Evolutionary conservation across 2,329 filamentous ascomycete genomes (phyloP).

Genomic region (Paraconiothyrium sp.): DNA sequence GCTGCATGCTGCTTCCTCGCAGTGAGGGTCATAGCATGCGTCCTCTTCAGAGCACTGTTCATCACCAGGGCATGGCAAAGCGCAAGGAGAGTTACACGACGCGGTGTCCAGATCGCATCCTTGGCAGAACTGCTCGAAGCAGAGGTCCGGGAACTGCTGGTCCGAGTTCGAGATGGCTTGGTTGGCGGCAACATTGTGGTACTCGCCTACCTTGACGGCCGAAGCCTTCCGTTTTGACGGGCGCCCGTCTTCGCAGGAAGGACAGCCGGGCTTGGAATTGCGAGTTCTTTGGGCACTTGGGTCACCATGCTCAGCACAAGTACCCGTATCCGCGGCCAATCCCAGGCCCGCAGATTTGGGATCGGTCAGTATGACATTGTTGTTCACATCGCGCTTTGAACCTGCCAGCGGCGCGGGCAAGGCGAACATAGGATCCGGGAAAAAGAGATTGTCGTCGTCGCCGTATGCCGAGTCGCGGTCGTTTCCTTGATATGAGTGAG

Average conservation of each 20-base stretch:
- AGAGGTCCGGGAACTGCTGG: slow-evolving; percentile 46
- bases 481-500: slow-evolving; percentile 40
- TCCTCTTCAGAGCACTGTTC: slow-evolving; percentile 40
- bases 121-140: slow-evolving; percentile 49
- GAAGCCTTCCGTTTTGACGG: slow-evolving; percentile 47
- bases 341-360: slow-evolving; percentile 22
- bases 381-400: slow-evolving; percentile 43
- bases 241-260: slow-evolving; percentile 39
- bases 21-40: slow-evolving; percentile 50
- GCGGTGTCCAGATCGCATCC: slow-evolving; percentile 42
- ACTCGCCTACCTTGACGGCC: slow-evolving; percentile 41
- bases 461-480: slow-evolving; percentile 46
- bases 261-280: slow-evolving; percentile 28
- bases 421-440: slow-evolving; percentile 39
- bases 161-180: slow-evolving; percentile 28
- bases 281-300: slow-evolving; percentile 29
- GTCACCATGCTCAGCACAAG: slow-evolving; percentile 39
- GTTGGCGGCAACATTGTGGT: slow-evolving; percentile 34
- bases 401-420: slow-evolving; percentile 38
- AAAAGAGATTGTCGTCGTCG: slow-evolving; percentile 39
- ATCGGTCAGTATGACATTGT: slow-evolving; percentile 29
- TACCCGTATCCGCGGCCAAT: slow-evolving; percentile 22
- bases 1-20: slow-evolving; percentile 39
- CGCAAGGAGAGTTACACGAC: slow-evolving; percentile 31
- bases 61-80: slow-evolving; percentile 40